Evolutionary conservation across 164 flowering plant genomes (phyloP), one percentile per base, ranked within the genome.

Genomic region (Santalum album): DNA sequence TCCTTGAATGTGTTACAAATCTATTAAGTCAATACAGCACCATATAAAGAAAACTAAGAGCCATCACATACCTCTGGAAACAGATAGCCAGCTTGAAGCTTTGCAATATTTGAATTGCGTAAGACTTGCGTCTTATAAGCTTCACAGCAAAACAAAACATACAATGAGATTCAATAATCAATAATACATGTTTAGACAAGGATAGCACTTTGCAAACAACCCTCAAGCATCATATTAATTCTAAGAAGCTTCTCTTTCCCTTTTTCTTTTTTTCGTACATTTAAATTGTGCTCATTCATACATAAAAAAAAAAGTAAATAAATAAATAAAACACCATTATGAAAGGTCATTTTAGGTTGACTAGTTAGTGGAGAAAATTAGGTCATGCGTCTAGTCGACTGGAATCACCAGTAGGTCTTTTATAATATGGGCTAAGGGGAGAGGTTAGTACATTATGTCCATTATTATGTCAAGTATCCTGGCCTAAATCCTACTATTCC

Each of bases 41-140:
- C n/a, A n/a, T n/a, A n/a, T n/a, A n/a, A 32, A 32, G 0, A 32
- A 32, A 32, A 32, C 12, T 32, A 32, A 32, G 12, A 32, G n/a
- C n/a, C n/a, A n/a, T n/a, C 9, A 9, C 9, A 3, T 38, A 46
- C 50, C 50, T 46, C 50, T 0, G 50, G 50, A 46, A 46, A 46
- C 21, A 46, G 25, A 23, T 46, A 46, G 23, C 50, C 50, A 20
- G 50, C 50, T 19, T 46, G 50, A 46, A 46, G 50, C 23, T 46
- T 46, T 46, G 50, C 50, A 5, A 46, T 46, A 46, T 46, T 46
- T n/a, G 23, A 21, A 46, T 46, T 46, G 50, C 50, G 50, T 22
- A 19, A 46, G 5, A 46, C 50, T 10, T 23, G 10, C 12, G 50
- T 46, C 50, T 19, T 46, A 19, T 20, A 46, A 0, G 9, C 50